Percentiles rank a stretch among this genome's conserved stretches.
Evolutionary conservation across 345 rosid genomes (phyloP).

Genomic region (Eucalyptus grandis): DNA sequence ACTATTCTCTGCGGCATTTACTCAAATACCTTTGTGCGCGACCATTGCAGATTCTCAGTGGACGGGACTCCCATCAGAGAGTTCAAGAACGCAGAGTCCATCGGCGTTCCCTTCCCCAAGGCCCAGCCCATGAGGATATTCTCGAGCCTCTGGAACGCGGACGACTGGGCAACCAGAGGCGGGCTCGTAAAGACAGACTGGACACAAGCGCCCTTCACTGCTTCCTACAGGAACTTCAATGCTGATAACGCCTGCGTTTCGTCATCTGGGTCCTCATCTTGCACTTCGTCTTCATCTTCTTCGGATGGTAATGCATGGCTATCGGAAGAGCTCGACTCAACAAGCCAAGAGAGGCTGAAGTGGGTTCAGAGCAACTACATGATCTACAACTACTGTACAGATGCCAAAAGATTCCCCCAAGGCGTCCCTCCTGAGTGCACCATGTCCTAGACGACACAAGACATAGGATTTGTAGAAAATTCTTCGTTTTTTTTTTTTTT

Average conservation of each 20-base stretch:
- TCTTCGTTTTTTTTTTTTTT: not conserved
- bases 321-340: constrained; percentile 13
- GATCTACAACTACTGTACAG: constrained; percentile 44
- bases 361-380: constrained; percentile 43
- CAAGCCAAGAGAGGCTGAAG: constrained; percentile 11
- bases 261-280: constrained; percentile 19
- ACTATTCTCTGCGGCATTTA: not conserved
- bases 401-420: constrained; percentile 35
- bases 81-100: constrained; percentile 38
- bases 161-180: constrained; percentile 56
- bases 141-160: constrained; percentile 57
- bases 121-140: constrained; percentile 41
- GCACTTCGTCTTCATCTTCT: not conserved
- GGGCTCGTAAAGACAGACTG: constrained; percentile 50
- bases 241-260: constrained; percentile 26
- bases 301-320: constrained; percentile 12
- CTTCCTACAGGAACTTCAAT: constrained; percentile 32
- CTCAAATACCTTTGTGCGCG: not conserved
- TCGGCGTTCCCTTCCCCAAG: constrained; percentile 34
- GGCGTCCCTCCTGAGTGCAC: constrained; percentile 46
- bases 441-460: not conserved
- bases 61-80: constrained; percentile 51
- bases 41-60: constrained; percentile 26
- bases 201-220: constrained; percentile 55
- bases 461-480: not conserved